A percentile compares a stretch with the other conserved stretches of the same genome.
phyloP scores from a whole-genome alignment of 768 basidiomycete genomes.

The Pulveroboletus sp. region DNA sequence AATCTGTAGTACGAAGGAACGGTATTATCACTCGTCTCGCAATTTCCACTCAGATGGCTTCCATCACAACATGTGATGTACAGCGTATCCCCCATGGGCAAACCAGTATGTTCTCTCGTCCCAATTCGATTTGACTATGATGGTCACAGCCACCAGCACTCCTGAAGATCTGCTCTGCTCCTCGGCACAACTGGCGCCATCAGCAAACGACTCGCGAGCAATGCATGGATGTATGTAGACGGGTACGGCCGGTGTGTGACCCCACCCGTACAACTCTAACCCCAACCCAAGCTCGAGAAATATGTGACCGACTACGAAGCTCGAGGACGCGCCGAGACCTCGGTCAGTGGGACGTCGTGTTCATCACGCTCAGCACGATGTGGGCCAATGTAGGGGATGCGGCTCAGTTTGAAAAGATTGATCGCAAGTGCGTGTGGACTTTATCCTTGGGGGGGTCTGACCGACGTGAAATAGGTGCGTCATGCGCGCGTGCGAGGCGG shows the following conservation, averaged over 20 bases:
- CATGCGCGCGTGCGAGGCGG: constrained; percentile 65
- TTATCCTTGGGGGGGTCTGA: too few relatives aligned
- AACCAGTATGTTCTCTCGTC: too few relatives aligned
- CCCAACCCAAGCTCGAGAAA: constrained; percentile 61
- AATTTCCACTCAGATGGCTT: too few relatives aligned
- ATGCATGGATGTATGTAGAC: constrained; percentile 54
- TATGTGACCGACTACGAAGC: constrained; percentile 63
- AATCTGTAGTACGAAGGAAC: too few relatives aligned
- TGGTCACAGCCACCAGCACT: too few relatives aligned
- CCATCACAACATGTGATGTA: too few relatives aligned
- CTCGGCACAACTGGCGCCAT: constrained; percentile 72
- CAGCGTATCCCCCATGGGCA: too few relatives aligned
- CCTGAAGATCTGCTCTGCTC: constrained; percentile 62
- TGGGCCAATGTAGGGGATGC: constrained; percentile 56
- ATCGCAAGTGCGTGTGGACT: constrained; percentile 53
- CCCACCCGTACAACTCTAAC: constrained; percentile 33
- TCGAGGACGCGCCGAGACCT: constrained; percentile 41
- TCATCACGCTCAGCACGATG: constrained; percentile 72
- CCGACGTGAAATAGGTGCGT: constrained; percentile 50
- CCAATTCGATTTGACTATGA: too few relatives aligned
- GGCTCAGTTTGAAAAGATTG: constrained; percentile 70
- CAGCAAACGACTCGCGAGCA: constrained; percentile 52
- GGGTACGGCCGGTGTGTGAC: constrained; percentile 71
- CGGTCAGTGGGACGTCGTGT: constrained; percentile 70
- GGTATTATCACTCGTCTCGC: too few relatives aligned